Evolutionary conservation across 75 land plant genomes (phyloP), one percentile per base, ranked within the genome.

Genomic region (Pinus albicaulis): DNA sequence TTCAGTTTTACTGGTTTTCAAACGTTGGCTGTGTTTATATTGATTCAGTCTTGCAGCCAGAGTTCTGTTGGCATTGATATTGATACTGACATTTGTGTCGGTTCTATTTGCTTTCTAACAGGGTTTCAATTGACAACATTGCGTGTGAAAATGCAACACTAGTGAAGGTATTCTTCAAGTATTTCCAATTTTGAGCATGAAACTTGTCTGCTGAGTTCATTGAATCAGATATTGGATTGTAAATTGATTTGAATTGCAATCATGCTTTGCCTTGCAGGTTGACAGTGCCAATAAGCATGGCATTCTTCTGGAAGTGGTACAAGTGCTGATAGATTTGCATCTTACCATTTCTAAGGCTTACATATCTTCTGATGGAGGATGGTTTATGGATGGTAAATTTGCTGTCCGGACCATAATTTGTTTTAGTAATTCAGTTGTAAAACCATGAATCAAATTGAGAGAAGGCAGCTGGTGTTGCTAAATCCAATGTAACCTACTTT

Each of bases 351-450:
- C 77, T 17, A 85, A 92, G 74, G 99, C 99, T 73, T 93, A 93
- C 77, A 94, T 96, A 57, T 93, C 96, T 59, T 96, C 99, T 20
- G 98, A 96, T 80, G 99, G 99, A 44, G 95, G 91, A 38, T 96
- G 99, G 99, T 96, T 96, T 70, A 96, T 96, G 99, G 99, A 96
- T 79, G 99, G 99, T 96, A 77, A 82, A 82, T 5, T 76, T 60
- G 25, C 25, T 26, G 31, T 36, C 69, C 17, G 31, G 0, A 65
- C 31, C n/a, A 31, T 17, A 17, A 17, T 17, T 66, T 26, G n/a
- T 38, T 36, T 20, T 38, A 66, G 17, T 38, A 7, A 38, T 66
- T 36, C 22, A 38, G 41, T 31, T 66, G 70, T 8, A 36, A 66
- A 66, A 66, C 22, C 70, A 65, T 34, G 10, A 65, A 62, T 7